These are phyloP conservation scores for Fraxinus excelsior DNA, from an alignment of 257 asterid genomes.

Conservation along the genomic window DNA sequence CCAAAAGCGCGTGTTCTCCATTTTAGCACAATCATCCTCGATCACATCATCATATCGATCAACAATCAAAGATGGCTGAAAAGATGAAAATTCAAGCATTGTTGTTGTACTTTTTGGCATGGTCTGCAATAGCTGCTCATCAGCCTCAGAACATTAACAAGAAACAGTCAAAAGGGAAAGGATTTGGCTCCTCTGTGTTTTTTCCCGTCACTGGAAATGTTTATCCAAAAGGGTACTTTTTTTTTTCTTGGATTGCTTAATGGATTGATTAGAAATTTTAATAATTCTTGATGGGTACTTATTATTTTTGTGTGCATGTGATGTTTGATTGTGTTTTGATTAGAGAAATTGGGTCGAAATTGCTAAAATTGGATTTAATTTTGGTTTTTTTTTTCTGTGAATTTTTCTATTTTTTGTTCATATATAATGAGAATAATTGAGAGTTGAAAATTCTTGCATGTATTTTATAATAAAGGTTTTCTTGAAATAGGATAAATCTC, in stretches of 20 bases:
- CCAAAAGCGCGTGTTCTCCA: background rate
- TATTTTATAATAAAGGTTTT: background rate
- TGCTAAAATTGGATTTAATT: background rate
- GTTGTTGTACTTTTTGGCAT: slow-evolving; percentile 45
- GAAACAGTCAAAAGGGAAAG: slow-evolving; percentile 25
- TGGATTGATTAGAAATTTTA: slow-evolving; percentile 6
- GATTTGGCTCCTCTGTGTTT: slow-evolving; percentile 58
- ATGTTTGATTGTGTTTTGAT: slow-evolving; percentile 15
- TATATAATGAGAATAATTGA: background rate
- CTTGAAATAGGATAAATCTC: background rate
- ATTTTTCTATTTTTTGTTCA: background rate
- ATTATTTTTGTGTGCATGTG: background rate
- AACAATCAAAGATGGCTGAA: slow-evolving; percentile 22
- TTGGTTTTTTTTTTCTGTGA: background rate
- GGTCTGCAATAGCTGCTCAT: slow-evolving; percentile 41
- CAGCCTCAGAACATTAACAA: slow-evolving; percentile 34
- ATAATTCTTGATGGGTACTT: background rate
- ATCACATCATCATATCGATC: background rate
- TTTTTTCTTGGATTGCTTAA: background rate
- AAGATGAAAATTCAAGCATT: slow-evolving; percentile 41
- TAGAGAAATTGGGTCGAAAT: slow-evolving; percentile 15
- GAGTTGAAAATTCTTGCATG: background rate
- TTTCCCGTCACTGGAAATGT: slow-evolving; percentile 81
- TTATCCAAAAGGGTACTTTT: slow-evolving; percentile 78
- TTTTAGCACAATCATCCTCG: background rate